phyloP scores from a whole-genome alignment of 495 filamentous ascomycete genomes.

The Lichenothelia convexa region DNA sequence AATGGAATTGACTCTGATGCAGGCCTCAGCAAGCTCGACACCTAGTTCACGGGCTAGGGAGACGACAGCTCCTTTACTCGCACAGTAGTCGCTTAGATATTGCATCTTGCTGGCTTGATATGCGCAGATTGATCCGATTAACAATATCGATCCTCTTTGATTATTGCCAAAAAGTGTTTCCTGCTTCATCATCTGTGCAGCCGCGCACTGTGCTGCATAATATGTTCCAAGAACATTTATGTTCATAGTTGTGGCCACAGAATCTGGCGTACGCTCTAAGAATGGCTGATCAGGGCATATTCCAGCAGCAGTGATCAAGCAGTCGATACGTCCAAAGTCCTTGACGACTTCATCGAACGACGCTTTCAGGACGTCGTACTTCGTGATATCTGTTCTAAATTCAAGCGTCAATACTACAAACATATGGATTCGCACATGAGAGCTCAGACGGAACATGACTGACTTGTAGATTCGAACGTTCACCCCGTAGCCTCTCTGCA shows the following conservation, averaged over 20 bases:
- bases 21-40: constrained; percentile 7
- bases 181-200: constrained; percentile 5
- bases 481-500: neutral
- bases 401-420: too few relatives aligned
- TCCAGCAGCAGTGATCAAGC: constrained; percentile 6
- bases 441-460: too few relatives aligned
- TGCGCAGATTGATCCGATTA: constrained; percentile 11
- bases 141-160: constrained; percentile 10
- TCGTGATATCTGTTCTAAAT: constrained; percentile 4
- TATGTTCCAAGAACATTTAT: constrained; percentile 3
- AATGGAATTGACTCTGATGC: constrained; percentile 10
- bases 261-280: neutral
- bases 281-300: constrained; percentile 3
- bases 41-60: constrained; percentile 2
- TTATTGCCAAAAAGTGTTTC: too few relatives aligned
- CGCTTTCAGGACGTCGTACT: constrained; percentile 3
- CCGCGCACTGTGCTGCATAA: neutral
- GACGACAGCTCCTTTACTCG: constrained; percentile 3
- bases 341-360: constrained; percentile 2
- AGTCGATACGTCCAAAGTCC: constrained; percentile 6
- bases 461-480: constrained; percentile 3
- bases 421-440: too few relatives aligned
- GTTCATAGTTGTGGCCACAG: too few relatives aligned
- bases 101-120: constrained; percentile 5
- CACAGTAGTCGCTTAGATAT: constrained; percentile 3